Base-by-base conservation (phyloP, 805 yeast genomes). In the Nadsonia fulvescens region DNA sequence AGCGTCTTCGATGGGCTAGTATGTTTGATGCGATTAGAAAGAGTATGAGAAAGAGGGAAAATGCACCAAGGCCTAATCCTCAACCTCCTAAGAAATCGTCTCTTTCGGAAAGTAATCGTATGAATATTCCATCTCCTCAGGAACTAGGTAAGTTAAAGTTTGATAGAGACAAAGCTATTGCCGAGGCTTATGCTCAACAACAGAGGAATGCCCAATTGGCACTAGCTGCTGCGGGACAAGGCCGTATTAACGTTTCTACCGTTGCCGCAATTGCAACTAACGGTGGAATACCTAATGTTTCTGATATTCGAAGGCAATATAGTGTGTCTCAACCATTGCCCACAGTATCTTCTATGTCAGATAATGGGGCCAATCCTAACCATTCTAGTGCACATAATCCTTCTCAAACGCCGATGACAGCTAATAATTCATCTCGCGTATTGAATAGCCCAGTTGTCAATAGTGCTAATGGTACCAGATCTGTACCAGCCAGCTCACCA, bases 11-110 rank as follows among this genome's bases (percentile, higher is more conserved):
- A 36, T 89, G 95, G 95, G 93, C 93, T 0, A 76, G 93, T 29
- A 76, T 89, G 79, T 79, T 89, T 55, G 98, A 89, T 45, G 94
- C 93, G 1, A 73, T 89, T 54, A 61, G 94, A 32, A 82, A 82
- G 50, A 59, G 75, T 37, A 79, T 83, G 73, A 69, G 79, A 38
- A 83, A 83, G 46, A 61, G 96, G 23, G 98, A 89, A 47, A 68
- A 61, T 38, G 66, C 70, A 4, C 72, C 75, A 11, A 62, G 64
- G 35, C 77, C 76, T 11, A 61, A 60, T 26, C 56, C 56, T 5
- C 53, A 45, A 22, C 38, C 51, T 4, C 54, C 33, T 43, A 53
- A 36, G 56, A 56, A 43, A 53, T 52, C 34, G n/a, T 43, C 37
- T 13, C 25, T 33, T 16, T 20, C 27, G 5, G 38, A 36, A 25